Percentiles rank a stretch among this genome's conserved stretches.
phyloP scores from a whole-genome alignment of 2,329 filamentous ascomycete species.

The Aspergillus hortae region DNA sequence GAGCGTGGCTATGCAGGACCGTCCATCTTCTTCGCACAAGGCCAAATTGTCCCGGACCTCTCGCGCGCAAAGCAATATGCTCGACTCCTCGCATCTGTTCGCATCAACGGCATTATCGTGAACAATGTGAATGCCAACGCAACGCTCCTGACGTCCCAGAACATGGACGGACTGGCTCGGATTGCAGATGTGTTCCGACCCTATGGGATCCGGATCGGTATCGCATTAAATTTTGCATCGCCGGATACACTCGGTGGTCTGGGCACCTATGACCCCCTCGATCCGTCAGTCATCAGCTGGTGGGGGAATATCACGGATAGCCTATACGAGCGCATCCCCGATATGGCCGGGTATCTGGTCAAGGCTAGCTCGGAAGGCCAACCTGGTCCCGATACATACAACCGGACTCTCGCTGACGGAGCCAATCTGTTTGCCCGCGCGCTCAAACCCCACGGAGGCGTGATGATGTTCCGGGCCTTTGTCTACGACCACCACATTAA shows the following conservation, averaged over 20 bases:
- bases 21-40: constrained; percentile 65
- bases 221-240: constrained; percentile 67
- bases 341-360: constrained; percentile 65
- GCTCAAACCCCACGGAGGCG: constrained; percentile 55
- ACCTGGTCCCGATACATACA: constrained; percentile 66
- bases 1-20: constrained; percentile 66
- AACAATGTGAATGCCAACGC: constrained; percentile 72
- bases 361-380: constrained; percentile 72
- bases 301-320: constrained; percentile 59
- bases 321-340: constrained; percentile 60
- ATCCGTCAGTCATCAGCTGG: constrained; percentile 57
- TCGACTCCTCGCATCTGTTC: constrained; percentile 62
- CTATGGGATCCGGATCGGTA: constrained; percentile 62
- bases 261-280: constrained; percentile 62
- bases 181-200: constrained; percentile 65
- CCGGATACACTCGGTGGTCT: constrained; percentile 57
- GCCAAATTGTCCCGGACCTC: constrained; percentile 54
- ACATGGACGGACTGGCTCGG: constrained; percentile 59
- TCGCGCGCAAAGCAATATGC: constrained; percentile 61
- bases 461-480: constrained; percentile 69
- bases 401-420: constrained; percentile 64
- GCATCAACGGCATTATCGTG: constrained; percentile 63
- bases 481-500: constrained; percentile 61
- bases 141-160: constrained; percentile 52
- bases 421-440: constrained; percentile 65